Conservation (phyloP, 345 rosid species). For the Passiflora organensis region DNA sequence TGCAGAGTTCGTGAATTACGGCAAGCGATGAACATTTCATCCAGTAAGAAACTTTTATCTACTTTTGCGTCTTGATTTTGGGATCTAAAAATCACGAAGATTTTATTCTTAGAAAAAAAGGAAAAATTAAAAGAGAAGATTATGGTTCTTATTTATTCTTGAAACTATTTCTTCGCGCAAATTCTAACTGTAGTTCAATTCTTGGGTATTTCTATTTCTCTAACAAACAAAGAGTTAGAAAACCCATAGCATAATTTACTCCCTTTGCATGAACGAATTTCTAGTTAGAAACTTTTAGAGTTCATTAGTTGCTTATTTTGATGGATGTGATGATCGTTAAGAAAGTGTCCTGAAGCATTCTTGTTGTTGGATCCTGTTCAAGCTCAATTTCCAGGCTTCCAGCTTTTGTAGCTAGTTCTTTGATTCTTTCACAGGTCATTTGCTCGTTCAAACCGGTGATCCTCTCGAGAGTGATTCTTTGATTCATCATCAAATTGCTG, state of each 20-base stretch:
- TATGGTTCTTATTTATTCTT: conserved; percentile 20
- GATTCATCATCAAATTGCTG: too few species aligned
- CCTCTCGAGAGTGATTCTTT: conserved; percentile 5
- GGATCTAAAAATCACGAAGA: conserved; percentile 40
- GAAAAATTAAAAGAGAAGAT: too few species aligned
- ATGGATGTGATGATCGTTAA: too few species aligned
- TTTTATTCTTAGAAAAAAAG: conserved; percentile 10
- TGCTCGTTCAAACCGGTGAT: conserved; percentile 9
- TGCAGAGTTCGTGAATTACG: conserved; percentile 44
- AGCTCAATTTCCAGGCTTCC: too few species aligned
- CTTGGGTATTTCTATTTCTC: conserved; percentile 23
- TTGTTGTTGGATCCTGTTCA: conserved; percentile 1
- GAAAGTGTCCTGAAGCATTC: neutral
- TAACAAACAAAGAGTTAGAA: conserved; percentile 32
- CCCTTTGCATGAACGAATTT: conserved; percentile 13
- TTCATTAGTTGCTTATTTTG: neutral
- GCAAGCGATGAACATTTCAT: conserved; percentile 25
- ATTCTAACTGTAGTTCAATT: conserved; percentile 43
- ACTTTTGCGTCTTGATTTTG: conserved; percentile 22
- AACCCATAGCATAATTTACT: neutral
- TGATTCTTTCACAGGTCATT: conserved; percentile 14
- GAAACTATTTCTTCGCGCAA: conserved; percentile 30
- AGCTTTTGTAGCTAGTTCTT: conserved; percentile 4
- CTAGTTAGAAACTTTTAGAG: neutral
- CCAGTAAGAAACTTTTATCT: conserved; percentile 41